phyloP scores from a whole-genome alignment of 163 green algal species.

The Coccomyxa subellipsoidea region DNA sequence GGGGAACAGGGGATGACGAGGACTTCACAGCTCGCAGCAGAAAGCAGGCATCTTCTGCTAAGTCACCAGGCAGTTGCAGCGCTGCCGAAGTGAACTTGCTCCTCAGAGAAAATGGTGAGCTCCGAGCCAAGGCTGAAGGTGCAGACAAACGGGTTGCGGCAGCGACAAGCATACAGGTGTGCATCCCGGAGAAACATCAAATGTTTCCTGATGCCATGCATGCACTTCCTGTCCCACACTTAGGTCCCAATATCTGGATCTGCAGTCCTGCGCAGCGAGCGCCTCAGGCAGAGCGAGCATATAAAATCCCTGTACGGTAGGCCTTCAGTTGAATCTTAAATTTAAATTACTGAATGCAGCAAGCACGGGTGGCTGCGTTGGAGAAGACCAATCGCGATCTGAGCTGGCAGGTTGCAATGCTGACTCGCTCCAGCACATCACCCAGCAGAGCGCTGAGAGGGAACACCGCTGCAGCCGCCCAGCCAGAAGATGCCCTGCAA shows the following conservation, averaged over 20 bases:
- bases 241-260: no score
- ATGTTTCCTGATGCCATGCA: no score
- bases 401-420: slow-evolving; percentile 39
- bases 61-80: not conserved
- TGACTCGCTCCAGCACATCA: not conserved
- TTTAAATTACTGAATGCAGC: not conserved
- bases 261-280: no score
- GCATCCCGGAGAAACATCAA: no score
- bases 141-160: slow-evolving; percentile 1
- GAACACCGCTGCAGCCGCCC: not conserved
- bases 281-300: no score
- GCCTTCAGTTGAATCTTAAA: no score
- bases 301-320: no score
- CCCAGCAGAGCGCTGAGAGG: not conserved
- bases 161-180: slow-evolving; percentile 13
- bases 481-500: not conserved
- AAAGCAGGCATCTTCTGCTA: not conserved
- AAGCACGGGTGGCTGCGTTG: slow-evolving; percentile 28
- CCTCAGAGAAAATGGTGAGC: not conserved
- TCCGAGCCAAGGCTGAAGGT: slow-evolving; percentile 20
- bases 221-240: no score
- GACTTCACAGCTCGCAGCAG: not conserved
- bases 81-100: not conserved
- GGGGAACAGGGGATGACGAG: not conserved
- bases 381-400: slow-evolving; percentile 47